phyloP scores from a whole-genome alignment of 768 basidiomycete genomes.

The Rhizopogon roseolus region DNA sequence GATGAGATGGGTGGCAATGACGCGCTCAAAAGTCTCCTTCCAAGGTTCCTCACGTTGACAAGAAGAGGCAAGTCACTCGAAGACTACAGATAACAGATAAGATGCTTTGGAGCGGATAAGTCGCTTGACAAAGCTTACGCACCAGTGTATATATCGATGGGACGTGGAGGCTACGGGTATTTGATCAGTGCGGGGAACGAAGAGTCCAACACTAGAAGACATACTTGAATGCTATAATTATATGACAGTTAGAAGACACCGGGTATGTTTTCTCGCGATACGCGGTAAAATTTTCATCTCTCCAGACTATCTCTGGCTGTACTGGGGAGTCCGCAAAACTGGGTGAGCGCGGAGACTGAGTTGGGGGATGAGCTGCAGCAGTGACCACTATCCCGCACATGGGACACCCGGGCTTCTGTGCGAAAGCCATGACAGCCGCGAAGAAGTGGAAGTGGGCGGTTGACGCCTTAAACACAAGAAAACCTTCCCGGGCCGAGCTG shows the following conservation, averaged over 20 bases:
- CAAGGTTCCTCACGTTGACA: constrained; percentile 54
- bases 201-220: constrained; percentile 21
- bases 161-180: constrained; percentile 56
- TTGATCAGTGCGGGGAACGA: constrained; percentile 42
- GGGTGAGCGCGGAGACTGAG: constrained; percentile 41
- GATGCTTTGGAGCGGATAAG: constrained; percentile 3
- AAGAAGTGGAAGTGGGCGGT: not conserved
- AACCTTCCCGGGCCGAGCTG: too few relatives aligned
- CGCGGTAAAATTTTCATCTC: constrained; percentile 71
- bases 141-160: constrained; percentile 74
- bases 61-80: constrained; percentile 73
- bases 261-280: constrained; percentile 69
- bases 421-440: constrained; percentile 40
- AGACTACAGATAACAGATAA: constrained; percentile 39
- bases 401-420: constrained; percentile 66
- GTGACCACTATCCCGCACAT: constrained; percentile 70
- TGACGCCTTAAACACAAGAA: not conserved
- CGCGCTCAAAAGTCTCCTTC: constrained; percentile 50
- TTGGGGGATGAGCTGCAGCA: constrained; percentile 38
- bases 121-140: constrained; percentile 20
- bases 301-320: constrained; percentile 63
- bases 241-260: constrained; percentile 68
- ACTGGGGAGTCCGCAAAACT: constrained; percentile 42
- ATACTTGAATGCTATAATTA: constrained; percentile 74
- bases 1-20: constrained; percentile 28